Evolutionary conservation across 169 alveolate genomes (phyloP).

Genomic region (Cryptosporidium sp.): DNA sequence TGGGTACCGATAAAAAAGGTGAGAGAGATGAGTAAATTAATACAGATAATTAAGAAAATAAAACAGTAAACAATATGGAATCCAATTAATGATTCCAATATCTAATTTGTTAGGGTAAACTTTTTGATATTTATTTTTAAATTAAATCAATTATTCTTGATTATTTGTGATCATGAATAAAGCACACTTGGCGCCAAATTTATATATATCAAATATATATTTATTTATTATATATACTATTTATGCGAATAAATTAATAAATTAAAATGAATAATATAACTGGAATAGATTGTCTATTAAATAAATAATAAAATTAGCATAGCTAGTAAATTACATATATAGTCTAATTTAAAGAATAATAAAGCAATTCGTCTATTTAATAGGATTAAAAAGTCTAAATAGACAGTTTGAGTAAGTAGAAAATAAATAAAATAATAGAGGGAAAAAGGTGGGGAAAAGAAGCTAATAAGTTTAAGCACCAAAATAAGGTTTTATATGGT

Average conservation of each 20-base stretch:
- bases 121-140: background rate
- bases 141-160: background rate
- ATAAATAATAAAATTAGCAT: background rate
- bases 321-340: background rate
- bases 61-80: background rate
- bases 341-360: background rate
- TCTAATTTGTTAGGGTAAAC: too few species aligned
- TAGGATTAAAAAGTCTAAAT: background rate
- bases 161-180: background rate
- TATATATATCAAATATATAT: too few species aligned
- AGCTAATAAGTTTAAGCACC: background rate
- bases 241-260: background rate
- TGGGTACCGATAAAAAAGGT: background rate
- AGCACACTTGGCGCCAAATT: background rate
- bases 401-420: background rate
- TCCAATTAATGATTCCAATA: too few species aligned
- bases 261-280: too few species aligned
- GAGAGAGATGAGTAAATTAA: background rate
- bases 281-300: background rate
- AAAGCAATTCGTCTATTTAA: background rate
- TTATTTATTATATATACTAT: too few species aligned
- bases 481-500: background rate
- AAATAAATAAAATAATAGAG: background rate
- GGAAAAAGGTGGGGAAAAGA: conserved; percentile 28
- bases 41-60: too few species aligned